Evolutionary conservation across 2,329 filamentous ascomycete genomes (phyloP), one percentile per base, ranked within the genome.

Genomic region (Diaporthe vexans): DNA sequence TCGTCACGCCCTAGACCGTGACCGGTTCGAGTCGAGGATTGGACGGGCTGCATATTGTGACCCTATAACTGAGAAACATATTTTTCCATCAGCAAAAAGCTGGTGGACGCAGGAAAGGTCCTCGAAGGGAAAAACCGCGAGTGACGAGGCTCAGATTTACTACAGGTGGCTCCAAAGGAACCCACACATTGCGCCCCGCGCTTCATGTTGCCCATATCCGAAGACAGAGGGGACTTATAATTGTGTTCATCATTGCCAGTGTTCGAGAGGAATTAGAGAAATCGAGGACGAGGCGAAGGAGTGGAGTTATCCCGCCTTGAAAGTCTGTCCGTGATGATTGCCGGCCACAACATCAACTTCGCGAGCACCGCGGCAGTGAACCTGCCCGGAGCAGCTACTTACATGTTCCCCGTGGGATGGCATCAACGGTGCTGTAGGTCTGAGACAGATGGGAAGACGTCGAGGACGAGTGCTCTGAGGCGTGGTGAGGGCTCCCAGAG

Each of bases 41-140:
- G 17, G 8, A 1, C 33, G 59, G 58, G 3, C 35, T 37, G 35
- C 35, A 37, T 11, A 4, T 24, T 40, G 40, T n/a, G 26, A 48
- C 35, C 5, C 40, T 63, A 63, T 8, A 63, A 29, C 2, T 15
- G 56, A 59, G 40, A 63, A 26, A 48, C 35, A 37, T 37, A 13
- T 37, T 63, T 63, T 63, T 63, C 40, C 40, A 63, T 48, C 59
- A 48, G 40, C 40, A 33, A 48, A 61, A 63, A 63, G 59, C 59
- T 33, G 59, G 59, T 63, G 59, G 59, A 40, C 40, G 59, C 40
- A 48, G 40, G 59, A 63, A 63, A 48, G 48, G n/a, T 63, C 40
- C 40, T 37, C 59, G 59, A 63, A 48, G 59, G 59, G 48, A 40
- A 63, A 63, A 48, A 63, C 40, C 40, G 58, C 58, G 58, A 63